Evolutionary conservation across 2,329 filamentous ascomycete genomes (phyloP).

Genomic region (Pyrenochaeta sp.): DNA sequence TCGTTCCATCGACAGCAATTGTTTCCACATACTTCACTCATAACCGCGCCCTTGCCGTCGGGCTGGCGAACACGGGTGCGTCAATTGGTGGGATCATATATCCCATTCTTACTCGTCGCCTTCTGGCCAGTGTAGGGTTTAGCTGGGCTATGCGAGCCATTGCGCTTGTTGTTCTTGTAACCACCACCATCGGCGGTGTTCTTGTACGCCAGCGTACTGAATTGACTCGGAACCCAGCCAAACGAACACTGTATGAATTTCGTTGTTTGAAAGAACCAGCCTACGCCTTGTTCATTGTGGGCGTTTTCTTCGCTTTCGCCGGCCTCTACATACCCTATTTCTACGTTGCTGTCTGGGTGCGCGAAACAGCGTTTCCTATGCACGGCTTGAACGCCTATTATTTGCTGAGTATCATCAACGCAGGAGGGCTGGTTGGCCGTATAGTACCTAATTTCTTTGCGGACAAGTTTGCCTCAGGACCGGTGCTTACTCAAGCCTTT

Average conservation of each 20-base stretch:
- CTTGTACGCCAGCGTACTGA: conserved; percentile 16
- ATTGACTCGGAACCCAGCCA: conserved; percentile 15
- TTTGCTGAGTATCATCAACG: conserved; percentile 22
- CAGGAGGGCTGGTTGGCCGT: conserved; percentile 47
- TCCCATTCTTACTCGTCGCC: conserved; percentile 61
- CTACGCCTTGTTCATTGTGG: conserved; percentile 22
- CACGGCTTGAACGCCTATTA: conserved; percentile 14
- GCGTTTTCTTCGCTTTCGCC: conserved; percentile 24
- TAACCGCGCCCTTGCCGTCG: conserved; percentile 61
- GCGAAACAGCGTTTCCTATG: conserved; percentile 12
- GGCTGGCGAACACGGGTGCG: conserved; percentile 55
- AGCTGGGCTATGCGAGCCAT: conserved; percentile 69
- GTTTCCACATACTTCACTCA: conserved; percentile 54
- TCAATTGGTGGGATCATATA: conserved; percentile 57
- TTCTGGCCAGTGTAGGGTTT: conserved; percentile 66
- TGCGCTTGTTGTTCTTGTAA: conserved; percentile 62
- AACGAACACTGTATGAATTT: conserved; percentile 18
- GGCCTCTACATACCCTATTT: conserved; percentile 24
- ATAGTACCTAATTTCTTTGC: conserved; percentile 61
- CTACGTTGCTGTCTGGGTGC: conserved; percentile 20
- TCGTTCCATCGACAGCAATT: conserved; percentile 22
- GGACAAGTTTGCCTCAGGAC: conserved; percentile 58
- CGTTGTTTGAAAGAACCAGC: conserved; percentile 10
- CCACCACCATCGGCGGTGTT: conserved; percentile 57
- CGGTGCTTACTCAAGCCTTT: conserved; percentile 55